Evolutionary conservation across 2,329 filamentous ascomycete species (phyloP), one percentile per base, ranked within the genome.

Genomic region (Alternaria hordeiaustralica): DNA sequence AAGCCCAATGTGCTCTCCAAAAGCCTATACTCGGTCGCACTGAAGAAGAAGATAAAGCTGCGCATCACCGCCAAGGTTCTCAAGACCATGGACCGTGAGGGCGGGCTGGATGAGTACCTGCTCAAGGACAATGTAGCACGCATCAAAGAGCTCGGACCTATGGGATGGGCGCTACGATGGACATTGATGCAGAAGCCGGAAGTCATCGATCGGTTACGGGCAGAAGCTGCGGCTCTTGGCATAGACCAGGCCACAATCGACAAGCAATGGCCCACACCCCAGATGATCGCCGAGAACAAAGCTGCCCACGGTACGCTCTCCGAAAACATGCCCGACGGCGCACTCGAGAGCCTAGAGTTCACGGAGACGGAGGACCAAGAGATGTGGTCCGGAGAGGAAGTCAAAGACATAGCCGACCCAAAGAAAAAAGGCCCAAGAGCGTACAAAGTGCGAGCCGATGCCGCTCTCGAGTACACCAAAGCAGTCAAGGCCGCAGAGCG

Each of bases 121-220:
- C 85, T 97, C 45, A 94, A 93, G 70, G 87, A 89, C 78, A 96
- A 93, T 82, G 84, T 90, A 15, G 87, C 85, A 44, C 87, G 96
- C 67, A 86, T 98, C 76, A 92, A 90, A 83, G 93, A 97, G 80
- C 84, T 99, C 61, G 96, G 96, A 6, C 89, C 95, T 56, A 91
- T 91, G 69, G 96, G 96, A 7, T 99, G 96, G 96, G 88, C 90
- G 72, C 83, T 99, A 75, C 86, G 96, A 68, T 97, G 94, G 92
- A 87, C 92, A 66, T 84, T 99, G 65, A 93, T 97, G 90, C 92
- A 95, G 83, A 94, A 89, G 5, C 83, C 85, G 1, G 82, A 82
- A 20, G 87, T 96, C 55, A 88, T 89, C 78, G 86, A 87, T 69
- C 84, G 87, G 68, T 92, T 94, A 75, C 86, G 86, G 45, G 78